These are phyloP conservation scores for Metschnikowia arizonensis DNA, from an alignment of 805 yeast species.

Conservation along the genomic window DNA sequence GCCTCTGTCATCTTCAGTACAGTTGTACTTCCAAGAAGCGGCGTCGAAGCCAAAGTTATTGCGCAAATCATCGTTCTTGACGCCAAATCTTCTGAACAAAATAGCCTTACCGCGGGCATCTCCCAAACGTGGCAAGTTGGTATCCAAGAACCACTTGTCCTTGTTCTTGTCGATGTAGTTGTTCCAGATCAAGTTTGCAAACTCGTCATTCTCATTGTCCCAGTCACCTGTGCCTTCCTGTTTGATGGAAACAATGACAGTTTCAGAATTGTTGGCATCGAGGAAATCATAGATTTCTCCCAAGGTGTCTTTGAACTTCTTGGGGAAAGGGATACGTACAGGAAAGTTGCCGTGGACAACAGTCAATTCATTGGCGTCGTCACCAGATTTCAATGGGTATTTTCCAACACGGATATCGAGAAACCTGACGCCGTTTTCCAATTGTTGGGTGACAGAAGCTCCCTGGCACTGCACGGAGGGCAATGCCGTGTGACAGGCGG, in stretches of 20 bases:
- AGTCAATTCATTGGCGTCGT: constrained; percentile 51
- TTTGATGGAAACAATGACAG: constrained; percentile 63
- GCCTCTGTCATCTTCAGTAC: constrained; percentile 63
- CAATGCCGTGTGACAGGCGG: constrained; percentile 64
- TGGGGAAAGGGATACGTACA: constrained; percentile 55
- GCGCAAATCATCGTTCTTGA: constrained; percentile 40
- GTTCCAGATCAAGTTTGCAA: constrained; percentile 58
- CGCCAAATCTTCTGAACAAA: constrained; percentile 70
- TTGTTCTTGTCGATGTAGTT: constrained; percentile 46
- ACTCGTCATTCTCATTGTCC: constrained; percentile 61
- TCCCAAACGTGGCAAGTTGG: constrained; percentile 53
- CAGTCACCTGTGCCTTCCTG: constrained; percentile 70
- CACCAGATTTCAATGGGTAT: constrained; percentile 49
- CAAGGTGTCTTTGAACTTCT: constrained; percentile 48
- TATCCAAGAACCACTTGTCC: constrained; percentile 57
- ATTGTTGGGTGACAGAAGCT: constrained; percentile 53
- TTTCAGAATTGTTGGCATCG: constrained; percentile 49
- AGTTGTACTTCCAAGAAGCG: constrained; percentile 60
- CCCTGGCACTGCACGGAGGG: constrained; percentile 80
- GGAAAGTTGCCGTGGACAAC: constrained; percentile 78
- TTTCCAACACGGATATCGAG: constrained; percentile 64
- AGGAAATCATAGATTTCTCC: constrained; percentile 58
- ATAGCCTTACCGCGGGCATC: constrained; percentile 65
- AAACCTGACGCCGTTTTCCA: constrained; percentile 71
- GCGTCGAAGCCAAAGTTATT: constrained; percentile 64